Evolutionary conservation across 208 protist genomes (phyloP), one percentile per base, ranked within the genome.

Genomic region (Crithidia acanthocephali): DNA sequence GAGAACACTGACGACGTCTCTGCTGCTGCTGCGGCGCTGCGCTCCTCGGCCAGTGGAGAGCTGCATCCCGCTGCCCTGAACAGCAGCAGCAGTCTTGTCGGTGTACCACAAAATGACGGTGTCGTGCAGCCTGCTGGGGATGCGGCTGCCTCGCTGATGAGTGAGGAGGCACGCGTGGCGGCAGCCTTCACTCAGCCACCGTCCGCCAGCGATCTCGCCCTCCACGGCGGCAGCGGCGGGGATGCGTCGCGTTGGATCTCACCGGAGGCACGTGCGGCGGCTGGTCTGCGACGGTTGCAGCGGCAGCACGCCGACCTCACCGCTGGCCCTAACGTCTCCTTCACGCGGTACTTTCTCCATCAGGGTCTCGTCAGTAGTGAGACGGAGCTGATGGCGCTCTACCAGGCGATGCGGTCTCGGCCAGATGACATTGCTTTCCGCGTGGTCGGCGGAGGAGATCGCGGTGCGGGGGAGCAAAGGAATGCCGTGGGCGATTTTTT

Each of bases 321-420:
- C 5, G 75, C 84, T n/a, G 71, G 79, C 10, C 91, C 91, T 22
- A 94, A 90, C 63, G 58, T 76, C 2, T 92, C 91, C 50, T 94
- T 96, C 61, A 74, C 77, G 33, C 91, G 91, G 35, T 96, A 93
- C 74, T 93, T 94, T 59, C 40, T 91, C 16, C 79, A 72, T 51
- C 91, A 96, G 58, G 76, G 83, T 5, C 44, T 96, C 55, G 91
- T 96, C 51, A 28, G 64, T 0, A 71, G 76, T 48, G 88, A 96
- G 60, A 50, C 27, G 16, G 91, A 94, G 79, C 52, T 93, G 40
- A 83, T 81, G 80, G 68, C 65, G 57, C 76, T 96, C 10, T 81
- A 92, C 48, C 79, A 68, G 25, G 68, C 88, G 16, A 81, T 93
- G 85, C 84, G 85, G n/a, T 53, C 69, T 6, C 84, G 91, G 0